Evolutionary conservation across 2,329 filamentous ascomycete genomes (phyloP).

Genomic region (Harringtonia aguacate): DNA sequence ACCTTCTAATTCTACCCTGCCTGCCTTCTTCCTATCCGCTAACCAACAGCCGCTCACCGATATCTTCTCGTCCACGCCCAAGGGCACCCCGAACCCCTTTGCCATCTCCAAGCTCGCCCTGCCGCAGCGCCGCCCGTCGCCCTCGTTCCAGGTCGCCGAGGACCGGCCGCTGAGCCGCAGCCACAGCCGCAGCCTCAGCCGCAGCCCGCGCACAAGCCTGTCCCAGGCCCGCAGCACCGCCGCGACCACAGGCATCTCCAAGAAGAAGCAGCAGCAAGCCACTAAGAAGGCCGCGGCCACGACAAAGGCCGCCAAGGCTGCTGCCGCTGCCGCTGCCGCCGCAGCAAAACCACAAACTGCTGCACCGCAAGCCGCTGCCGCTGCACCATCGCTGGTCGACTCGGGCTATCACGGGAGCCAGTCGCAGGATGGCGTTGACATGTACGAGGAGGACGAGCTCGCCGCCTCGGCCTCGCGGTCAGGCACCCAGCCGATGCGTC

Average conservation of each 20-base stretch:
- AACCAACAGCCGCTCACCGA: constrained; percentile 45
- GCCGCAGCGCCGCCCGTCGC: constrained; percentile 28
- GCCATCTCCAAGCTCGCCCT: constrained; percentile 31
- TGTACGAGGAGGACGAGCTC: constrained; percentile 11
- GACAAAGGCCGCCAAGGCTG: constrained; percentile 21
- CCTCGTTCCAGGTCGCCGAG: constrained; percentile 41
- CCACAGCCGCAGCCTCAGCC: constrained; percentile 18
- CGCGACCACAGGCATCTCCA: neutral
- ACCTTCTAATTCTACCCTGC: neutral
- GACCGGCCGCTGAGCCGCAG: constrained; percentile 27
- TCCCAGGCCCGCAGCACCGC: constrained; percentile 17
- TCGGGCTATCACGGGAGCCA: constrained; percentile 67
- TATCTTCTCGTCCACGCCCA: constrained; percentile 45
- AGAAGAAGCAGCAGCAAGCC: neutral
- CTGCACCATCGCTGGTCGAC: constrained; percentile 34
- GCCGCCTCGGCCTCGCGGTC: constrained; percentile 1
- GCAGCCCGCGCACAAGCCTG: constrained; percentile 20
- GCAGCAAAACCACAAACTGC: neutral
- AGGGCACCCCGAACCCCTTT: constrained; percentile 43
- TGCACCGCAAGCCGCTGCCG: constrained; percentile 13
- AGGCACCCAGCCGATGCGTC: neutral
- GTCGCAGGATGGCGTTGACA: constrained; percentile 32
- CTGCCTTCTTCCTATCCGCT: constrained; percentile 11
- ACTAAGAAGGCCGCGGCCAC: neutral
- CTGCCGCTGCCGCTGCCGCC: no score